phyloP scores from a whole-genome alignment of 306 rosid genomes.

The Vigna unguiculata region DNA sequence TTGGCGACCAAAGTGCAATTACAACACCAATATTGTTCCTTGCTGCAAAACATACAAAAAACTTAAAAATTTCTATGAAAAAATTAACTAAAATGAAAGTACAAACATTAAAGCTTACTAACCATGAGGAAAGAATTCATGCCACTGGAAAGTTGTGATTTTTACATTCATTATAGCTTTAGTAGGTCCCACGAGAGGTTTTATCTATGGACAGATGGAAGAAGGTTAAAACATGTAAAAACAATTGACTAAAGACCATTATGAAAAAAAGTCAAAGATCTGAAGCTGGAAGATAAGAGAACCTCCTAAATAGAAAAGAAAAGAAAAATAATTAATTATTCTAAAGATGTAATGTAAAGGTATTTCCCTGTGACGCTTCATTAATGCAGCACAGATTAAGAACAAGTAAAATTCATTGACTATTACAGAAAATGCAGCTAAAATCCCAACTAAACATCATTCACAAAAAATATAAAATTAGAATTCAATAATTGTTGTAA shows the following conservation, averaged over 20 bases:
- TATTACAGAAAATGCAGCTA: neutral
- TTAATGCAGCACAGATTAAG: slow-evolving; percentile 3
- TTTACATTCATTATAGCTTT: slow-evolving; percentile 86
- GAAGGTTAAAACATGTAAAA: slow-evolving; percentile 15
- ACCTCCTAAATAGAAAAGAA: slow-evolving; percentile 1
- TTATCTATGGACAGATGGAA: slow-evolving; percentile 64
- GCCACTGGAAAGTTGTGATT: slow-evolving; percentile 83
- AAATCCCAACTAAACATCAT: slow-evolving; percentile 20
- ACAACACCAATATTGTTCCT: slow-evolving; percentile 95
- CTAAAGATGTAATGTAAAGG: slow-evolving; percentile 12
- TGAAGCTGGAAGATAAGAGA: neutral
- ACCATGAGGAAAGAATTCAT: slow-evolving; percentile 98
- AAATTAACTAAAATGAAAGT: slow-evolving; percentile 34
- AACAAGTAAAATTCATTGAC: slow-evolving; percentile 25
- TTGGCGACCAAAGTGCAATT: slow-evolving; percentile 97
- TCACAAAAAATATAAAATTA: slow-evolving; percentile 18
- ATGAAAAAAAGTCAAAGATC: slow-evolving; percentile 2
- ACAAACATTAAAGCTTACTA: slow-evolving; percentile 32
- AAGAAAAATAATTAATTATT: slow-evolving; percentile 23
- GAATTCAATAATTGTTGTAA: slow-evolving; percentile 18
- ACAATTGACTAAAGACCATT: neutral
- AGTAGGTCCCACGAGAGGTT: slow-evolving; percentile 90
- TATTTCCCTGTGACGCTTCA: slow-evolving; percentile 1
- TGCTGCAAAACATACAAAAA: slow-evolving; percentile 66
- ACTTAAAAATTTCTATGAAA: slow-evolving; percentile 29